A percentile compares a stretch with the other conserved stretches of the same genome.
Evolutionary conservation across 2,329 filamentous ascomycete species (phyloP).

Genomic region (Leptodontidium sp.): DNA sequence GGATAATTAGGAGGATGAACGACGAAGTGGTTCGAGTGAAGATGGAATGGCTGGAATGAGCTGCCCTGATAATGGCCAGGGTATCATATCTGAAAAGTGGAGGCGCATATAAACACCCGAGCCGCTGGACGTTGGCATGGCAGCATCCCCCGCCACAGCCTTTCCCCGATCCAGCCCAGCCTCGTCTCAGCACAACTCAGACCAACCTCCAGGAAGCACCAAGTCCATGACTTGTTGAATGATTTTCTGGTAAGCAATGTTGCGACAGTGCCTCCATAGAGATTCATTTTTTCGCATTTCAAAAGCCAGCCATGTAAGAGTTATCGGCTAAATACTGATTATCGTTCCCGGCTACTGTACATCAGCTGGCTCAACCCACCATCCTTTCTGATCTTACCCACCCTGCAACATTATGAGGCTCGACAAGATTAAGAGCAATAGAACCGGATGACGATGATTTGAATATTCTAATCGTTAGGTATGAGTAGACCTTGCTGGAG

Average conservation of each 20-base stretch:
- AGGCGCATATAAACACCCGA: slow-evolving; percentile 18
- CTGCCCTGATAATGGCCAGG: slow-evolving; percentile 27
- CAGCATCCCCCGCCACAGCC: neutral
- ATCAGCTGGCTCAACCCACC: too few relatives aligned
- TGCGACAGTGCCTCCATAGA: neutral
- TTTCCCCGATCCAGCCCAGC: neutral
- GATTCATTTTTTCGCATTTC: neutral
- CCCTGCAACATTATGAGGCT: too few relatives aligned
- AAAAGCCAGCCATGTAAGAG: neutral
- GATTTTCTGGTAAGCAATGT: neutral
- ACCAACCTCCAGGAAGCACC: neutral
- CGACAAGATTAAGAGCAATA: too few relatives aligned
- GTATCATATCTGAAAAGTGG: slow-evolving; percentile 20
- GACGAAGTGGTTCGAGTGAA: slow-evolving; percentile 11
- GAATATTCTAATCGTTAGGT: too few relatives aligned
- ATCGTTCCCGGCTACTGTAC: too few relatives aligned
- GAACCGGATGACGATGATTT: too few relatives aligned
- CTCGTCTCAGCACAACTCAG: neutral
- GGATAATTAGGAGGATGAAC: slow-evolving; percentile 2
- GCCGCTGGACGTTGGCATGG: slow-evolving; percentile 1
- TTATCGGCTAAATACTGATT: too few relatives aligned
- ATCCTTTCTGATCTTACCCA: too few relatives aligned
- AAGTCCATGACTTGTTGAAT: too few relatives aligned
- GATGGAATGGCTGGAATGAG: slow-evolving; percentile 30
- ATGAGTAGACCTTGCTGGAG: too few relatives aligned